Evolutionary conservation across 2,329 filamentous ascomycete species (phyloP).

Genomic region (Cladosporium sp.): DNA sequence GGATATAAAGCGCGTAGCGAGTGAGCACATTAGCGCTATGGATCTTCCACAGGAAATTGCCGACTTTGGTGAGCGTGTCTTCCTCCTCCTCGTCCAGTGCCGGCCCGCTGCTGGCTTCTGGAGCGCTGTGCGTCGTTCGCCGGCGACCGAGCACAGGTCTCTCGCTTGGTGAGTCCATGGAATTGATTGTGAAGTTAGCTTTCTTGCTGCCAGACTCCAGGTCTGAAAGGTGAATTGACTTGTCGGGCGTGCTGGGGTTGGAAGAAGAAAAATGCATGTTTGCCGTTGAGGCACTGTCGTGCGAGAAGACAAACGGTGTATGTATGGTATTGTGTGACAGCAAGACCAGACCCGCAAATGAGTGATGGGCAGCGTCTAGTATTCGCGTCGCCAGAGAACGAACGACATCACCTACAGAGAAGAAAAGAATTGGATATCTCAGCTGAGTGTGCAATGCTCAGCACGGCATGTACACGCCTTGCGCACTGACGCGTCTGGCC

Average conservation of each 20-base stretch:
- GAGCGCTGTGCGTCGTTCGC: constrained; percentile 17
- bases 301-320: not conserved
- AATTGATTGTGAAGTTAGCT: constrained; percentile 15
- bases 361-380: not conserved
- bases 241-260: constrained; percentile 1
- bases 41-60: constrained; percentile 61
- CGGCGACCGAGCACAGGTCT: constrained; percentile 20
- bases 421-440: not conserved
- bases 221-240: constrained; percentile 13
- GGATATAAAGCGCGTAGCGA: constrained; percentile 64
- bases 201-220: constrained; percentile 19
- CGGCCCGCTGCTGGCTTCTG: constrained; percentile 11
- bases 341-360: not conserved
- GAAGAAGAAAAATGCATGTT: constrained; percentile 6
- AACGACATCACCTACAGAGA: not conserved
- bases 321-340: not conserved
- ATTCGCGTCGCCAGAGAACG: not conserved
- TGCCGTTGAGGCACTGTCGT: not conserved
- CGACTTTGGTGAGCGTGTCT: constrained; percentile 60
- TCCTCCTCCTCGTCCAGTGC: constrained; percentile 45
- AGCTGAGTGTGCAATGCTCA: not conserved
- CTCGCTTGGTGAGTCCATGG: constrained; percentile 15
- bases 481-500: constrained; percentile 12
- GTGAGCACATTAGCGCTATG: constrained; percentile 60
- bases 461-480: constrained; percentile 11